Evolutionary conservation across 2,329 filamentous ascomycete species (phyloP).

Genomic region (Neofusicoccum umdonicola): DNA sequence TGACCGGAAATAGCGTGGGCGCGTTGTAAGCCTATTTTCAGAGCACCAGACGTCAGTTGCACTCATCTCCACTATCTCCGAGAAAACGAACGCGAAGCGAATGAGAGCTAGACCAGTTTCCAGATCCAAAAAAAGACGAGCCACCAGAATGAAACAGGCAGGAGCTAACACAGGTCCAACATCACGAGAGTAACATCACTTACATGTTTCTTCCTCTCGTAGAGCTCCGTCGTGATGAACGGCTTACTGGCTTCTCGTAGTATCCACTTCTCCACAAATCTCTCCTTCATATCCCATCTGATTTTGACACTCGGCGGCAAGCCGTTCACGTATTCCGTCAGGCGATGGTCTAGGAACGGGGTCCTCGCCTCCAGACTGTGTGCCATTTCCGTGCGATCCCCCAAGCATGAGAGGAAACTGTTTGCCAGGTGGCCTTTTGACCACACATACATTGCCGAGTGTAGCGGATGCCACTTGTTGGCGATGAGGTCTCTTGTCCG

Average conservation of each 20-base stretch:
- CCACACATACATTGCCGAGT: constrained; percentile 29
- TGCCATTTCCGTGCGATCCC: constrained; percentile 48
- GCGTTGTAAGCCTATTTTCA: constrained; percentile 42
- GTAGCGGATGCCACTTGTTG: constrained; percentile 27
- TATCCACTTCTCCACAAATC: constrained; percentile 49
- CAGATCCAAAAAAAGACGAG: neutral
- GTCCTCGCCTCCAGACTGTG: constrained; percentile 41
- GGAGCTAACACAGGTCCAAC: neutral
- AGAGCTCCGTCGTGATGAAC: constrained; percentile 54
- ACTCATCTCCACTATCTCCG: neutral
- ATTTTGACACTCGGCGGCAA: constrained; percentile 40
- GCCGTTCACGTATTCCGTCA: constrained; percentile 40
- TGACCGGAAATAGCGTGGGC: constrained; percentile 41
- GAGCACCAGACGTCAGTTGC: neutral
- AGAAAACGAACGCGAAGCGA: neutral
- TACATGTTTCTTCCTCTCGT: constrained; percentile 48
- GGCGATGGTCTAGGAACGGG: constrained; percentile 42
- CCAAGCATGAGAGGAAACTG: constrained; percentile 42
- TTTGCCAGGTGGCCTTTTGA: constrained; percentile 25
- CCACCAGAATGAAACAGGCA: no score
- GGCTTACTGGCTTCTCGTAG: constrained; percentile 51
- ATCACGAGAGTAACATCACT: neutral
- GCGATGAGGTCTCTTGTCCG: constrained; percentile 29
- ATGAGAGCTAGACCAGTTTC: no score
- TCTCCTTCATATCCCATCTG: constrained; percentile 25